Percentiles rank a stretch among this genome's conserved stretches.
phyloP scores from a whole-genome alignment of 306 rosid species.

The Rosa persica region DNA sequence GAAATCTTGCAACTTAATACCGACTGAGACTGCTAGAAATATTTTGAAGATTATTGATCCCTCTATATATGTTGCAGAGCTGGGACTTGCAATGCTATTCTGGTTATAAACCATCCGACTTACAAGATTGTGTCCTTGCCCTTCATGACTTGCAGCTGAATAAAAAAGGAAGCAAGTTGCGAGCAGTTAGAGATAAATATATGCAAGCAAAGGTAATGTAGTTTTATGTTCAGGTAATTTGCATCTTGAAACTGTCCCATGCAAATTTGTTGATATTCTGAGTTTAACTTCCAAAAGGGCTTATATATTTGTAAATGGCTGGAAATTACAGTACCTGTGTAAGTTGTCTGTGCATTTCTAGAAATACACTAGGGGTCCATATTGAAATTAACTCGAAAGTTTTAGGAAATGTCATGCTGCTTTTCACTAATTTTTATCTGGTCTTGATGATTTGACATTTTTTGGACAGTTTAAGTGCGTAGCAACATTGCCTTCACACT shows the following conservation, averaged over 20 bases:
- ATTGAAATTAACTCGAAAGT: not conserved
- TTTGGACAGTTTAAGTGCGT: slow-evolving; percentile 38
- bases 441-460: not conserved
- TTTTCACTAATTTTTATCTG: slow-evolving; percentile 1
- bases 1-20: not conserved
- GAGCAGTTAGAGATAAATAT: slow-evolving; percentile 42
- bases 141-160: slow-evolving; percentile 42
- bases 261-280: not conserved
- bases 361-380: not conserved
- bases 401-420: not conserved
- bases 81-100: slow-evolving; percentile 32
- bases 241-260: not conserved
- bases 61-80: slow-evolving; percentile 26
- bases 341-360: not conserved
- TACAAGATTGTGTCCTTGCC: slow-evolving; percentile 42
- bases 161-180: slow-evolving; percentile 28
- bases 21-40: not conserved
- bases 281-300: slow-evolving; percentile 1
- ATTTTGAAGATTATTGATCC: not conserved
- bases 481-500: slow-evolving; percentile 25
- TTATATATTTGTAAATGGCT: not conserved
- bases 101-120: slow-evolving; percentile 35
- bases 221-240: not conserved
- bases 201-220: slow-evolving; percentile 33
- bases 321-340: not conserved